Evolutionary conservation across 2,329 filamentous ascomycete genomes (phyloP).

Genomic region (Fusarium anthophilum): DNA sequence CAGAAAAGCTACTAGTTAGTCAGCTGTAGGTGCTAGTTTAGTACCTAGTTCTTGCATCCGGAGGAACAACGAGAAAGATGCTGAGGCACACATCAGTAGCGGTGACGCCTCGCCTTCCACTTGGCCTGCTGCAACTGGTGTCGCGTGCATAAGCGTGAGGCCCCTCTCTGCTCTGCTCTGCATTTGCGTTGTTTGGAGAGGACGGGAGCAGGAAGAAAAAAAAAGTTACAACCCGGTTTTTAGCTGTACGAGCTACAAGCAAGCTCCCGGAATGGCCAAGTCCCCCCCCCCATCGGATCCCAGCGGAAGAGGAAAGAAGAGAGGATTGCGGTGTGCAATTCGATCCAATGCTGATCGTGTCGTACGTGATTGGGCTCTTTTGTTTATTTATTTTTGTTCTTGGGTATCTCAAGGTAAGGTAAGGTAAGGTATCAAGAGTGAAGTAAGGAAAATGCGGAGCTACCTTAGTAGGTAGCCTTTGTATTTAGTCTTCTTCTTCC

Average conservation of each 20-base stretch:
- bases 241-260: constrained; percentile 18
- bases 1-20: background rate
- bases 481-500: constrained; percentile 24
- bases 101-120: constrained; percentile 36
- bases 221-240: constrained; percentile 19
- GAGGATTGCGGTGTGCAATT: constrained; percentile 32
- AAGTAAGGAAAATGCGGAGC: constrained; percentile 30
- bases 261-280: constrained; percentile 16
- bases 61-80: background rate
- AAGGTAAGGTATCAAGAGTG: background rate
- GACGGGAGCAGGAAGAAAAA: background rate
- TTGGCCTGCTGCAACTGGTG: constrained; percentile 39
- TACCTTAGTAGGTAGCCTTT: background rate
- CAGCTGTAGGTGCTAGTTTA: no score
- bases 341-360: constrained; percentile 12
- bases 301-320: constrained; percentile 3
- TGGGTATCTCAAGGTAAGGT: background rate
- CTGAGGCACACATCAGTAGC: constrained; percentile 30
- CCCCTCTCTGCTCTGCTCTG: constrained; percentile 11
- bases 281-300: constrained; percentile 11
- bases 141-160: constrained; percentile 44
- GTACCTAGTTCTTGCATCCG: background rate
- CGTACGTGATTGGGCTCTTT: constrained; percentile 2
- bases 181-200: background rate
- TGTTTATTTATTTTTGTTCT: background rate